Evolutionary conservation across 2,329 filamentous ascomycete species (phyloP).

Genomic region (Aspergillus alliaceus): DNA sequence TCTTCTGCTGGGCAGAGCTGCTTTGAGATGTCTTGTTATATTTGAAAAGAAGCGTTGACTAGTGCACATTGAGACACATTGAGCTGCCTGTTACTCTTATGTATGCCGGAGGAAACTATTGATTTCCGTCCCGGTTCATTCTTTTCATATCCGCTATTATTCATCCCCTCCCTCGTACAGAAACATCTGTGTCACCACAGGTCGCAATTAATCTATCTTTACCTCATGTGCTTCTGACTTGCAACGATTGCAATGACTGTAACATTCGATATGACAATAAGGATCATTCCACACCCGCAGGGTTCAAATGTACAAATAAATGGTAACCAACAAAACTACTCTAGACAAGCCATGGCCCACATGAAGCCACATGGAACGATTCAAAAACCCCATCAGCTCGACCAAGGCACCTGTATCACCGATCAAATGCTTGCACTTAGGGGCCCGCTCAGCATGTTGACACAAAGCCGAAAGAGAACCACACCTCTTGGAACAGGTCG

Average conservation of each 20-base stretch:
- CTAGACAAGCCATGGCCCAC: neutral
- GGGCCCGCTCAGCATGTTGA: neutral
- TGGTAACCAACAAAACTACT: neutral
- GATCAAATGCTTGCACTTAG: neutral
- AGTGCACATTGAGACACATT: neutral
- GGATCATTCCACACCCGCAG: neutral
- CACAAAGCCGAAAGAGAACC: neutral
- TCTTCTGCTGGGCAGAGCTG: conserved; percentile 22
- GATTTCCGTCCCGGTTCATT: neutral
- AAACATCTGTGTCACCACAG: neutral
- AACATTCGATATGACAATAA: neutral
- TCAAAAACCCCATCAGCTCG: neutral
- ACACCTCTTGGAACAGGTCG: neutral
- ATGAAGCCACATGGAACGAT: neutral
- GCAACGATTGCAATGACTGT: neutral
- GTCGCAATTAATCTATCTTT: neutral
- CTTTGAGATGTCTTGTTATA: neutral
- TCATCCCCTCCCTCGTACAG: neutral
- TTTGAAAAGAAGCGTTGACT: neutral
- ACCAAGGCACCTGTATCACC: neutral
- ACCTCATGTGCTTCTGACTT: neutral
- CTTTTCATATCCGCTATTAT: neutral
- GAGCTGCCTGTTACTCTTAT: neutral
- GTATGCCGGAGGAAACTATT: neutral
- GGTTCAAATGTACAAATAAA: neutral